Base-by-base conservation (phyloP, 2,329 filamentous ascomycete genomes). In the Leptographium lundbergii region DNA sequence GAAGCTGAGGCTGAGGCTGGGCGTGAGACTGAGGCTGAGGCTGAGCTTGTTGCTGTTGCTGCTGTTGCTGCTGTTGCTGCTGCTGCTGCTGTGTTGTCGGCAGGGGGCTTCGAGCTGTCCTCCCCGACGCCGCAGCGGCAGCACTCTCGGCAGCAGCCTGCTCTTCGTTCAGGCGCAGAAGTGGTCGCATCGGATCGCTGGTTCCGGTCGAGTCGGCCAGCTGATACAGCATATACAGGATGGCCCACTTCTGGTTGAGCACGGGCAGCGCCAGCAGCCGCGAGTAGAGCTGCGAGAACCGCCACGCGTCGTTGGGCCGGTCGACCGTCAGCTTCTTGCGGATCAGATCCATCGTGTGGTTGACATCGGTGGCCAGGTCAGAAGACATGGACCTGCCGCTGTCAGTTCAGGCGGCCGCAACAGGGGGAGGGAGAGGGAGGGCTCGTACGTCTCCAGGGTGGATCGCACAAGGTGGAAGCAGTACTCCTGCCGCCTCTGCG, bases 241-340 rank as follows among this genome's bases (percentile, higher is more conserved):
- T 96, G 3, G 88, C 90, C 91, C 91, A 97, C 80, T 99, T 99
- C 72, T 96, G 88, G 67, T 89, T 88, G 52, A 99, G 79, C 6
- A 97, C 91, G 0, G 91, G 91, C 64, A 96, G 84, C n/a, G 89
- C 88, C 29, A 96, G 78, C 22, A 99, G 81, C 59, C 90, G 82
- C 39, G 89, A 90, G 73, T 96, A 96, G 32, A 99, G 81, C 68
- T 96, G 95, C 27, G 90, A 87, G 72, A 96, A 96, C 62, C 86
- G 82, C 24, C 92, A 78, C 4, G 91, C 90, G 71, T 91, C 88
- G 63, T 81, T 87, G 53, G 82, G 82, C 67, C 90, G 89, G 65
- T 86, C 87, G 66, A 88, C 84, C 60, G 95, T 82, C 63, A 99
- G 78, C 73, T 88, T 89, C 69, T 89, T 84, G 75, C 92, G 94